Percentiles rank a stretch among this genome's conserved stretches.
Conservation (phyloP, 805 yeast genomes). For the Wickerhamiella azymoides region DNA sequence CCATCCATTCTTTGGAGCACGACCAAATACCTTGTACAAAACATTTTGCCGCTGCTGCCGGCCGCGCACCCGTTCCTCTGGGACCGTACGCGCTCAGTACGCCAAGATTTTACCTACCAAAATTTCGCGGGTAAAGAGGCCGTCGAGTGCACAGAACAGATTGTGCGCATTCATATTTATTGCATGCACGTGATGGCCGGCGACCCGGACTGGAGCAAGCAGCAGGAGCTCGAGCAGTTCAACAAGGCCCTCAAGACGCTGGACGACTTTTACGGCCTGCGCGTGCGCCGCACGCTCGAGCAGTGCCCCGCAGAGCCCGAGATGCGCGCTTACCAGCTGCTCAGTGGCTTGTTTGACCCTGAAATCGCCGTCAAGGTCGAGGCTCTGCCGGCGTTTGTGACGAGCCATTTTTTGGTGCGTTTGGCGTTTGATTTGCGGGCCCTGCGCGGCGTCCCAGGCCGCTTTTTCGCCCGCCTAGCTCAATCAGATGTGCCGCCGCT, state of each 20-base stretch:
- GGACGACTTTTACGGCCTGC: conserved; percentile 57
- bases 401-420: conserved; percentile 45
- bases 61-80: conserved; percentile 82
- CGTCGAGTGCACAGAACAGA: conserved; percentile 78
- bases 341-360: conserved; percentile 70
- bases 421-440: conserved; percentile 59
- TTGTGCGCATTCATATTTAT: conserved; percentile 75
- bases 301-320: conserved; percentile 74
- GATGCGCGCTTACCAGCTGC: conserved; percentile 72
- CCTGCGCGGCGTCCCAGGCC: conserved; percentile 45
- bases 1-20: conserved; percentile 60
- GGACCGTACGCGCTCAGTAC: conserved; percentile 92
- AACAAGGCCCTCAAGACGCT: conserved; percentile 82
- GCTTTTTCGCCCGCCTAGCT: conserved; percentile 47
- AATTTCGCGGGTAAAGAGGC: conserved; percentile 91
- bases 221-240: conserved; percentile 90
- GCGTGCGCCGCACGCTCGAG: conserved; percentile 59
- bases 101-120: conserved; percentile 95
- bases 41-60: conserved; percentile 53
- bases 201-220: conserved; percentile 62
- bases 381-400: conserved; percentile 43
- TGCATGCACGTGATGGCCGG: conserved; percentile 80
- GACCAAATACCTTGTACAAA: conserved; percentile 54
- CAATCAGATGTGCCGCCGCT: conserved; percentile 46
- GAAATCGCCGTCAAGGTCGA: conserved; percentile 71